A percentile compares a stretch with the other conserved stretches of the same genome.
Evolutionary conservation across 257 asterid species (phyloP).

Genomic region (Plantago ovata): DNA sequence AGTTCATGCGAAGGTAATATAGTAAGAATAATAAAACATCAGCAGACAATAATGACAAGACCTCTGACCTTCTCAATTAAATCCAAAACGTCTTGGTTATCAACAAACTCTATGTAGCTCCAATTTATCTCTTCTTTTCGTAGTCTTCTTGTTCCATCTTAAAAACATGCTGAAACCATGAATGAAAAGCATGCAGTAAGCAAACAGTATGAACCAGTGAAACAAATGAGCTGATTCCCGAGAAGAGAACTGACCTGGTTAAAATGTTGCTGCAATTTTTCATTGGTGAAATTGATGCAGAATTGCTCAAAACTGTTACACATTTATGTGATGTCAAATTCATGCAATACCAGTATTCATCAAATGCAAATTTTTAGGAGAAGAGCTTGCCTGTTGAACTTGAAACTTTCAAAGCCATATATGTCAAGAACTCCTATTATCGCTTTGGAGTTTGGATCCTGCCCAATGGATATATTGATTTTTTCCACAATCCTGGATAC

Average conservation of each 20-base stretch:
- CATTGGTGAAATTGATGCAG: slow-evolving; percentile 97
- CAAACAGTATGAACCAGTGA: slow-evolving; percentile 16
- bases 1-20: slow-evolving; percentile 7
- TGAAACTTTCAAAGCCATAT: slow-evolving; percentile 95
- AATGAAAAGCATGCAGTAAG: slow-evolving; percentile 26
- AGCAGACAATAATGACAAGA: slow-evolving; percentile 11
- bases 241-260: slow-evolving; percentile 68
- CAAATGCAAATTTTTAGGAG: slow-evolving; percentile 15
- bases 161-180: slow-evolving; percentile 82
- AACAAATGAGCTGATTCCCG: slow-evolving; percentile 18
- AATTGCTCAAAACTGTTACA: slow-evolving; percentile 91
- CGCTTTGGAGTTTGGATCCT: slow-evolving; percentile 95
- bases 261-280: slow-evolving; percentile 98
- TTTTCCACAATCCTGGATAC: slow-evolving; percentile 85
- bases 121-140: slow-evolving; percentile 91
- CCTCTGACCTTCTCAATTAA: slow-evolving; percentile 85
- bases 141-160: slow-evolving; percentile 99
- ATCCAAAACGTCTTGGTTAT: slow-evolving; percentile 99
- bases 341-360: slow-evolving; percentile 8
- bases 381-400: slow-evolving; percentile 56
- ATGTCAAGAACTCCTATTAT: slow-evolving; percentile 97
- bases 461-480: slow-evolving; percentile 91
- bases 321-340: slow-evolving; percentile 29
- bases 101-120: slow-evolving; percentile 99
- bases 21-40: slow-evolving; percentile 7